Evolutionary conservation across 805 yeast genomes (phyloP), one percentile per base, ranked within the genome.

Genomic region (Torulaspora quercuum): DNA sequence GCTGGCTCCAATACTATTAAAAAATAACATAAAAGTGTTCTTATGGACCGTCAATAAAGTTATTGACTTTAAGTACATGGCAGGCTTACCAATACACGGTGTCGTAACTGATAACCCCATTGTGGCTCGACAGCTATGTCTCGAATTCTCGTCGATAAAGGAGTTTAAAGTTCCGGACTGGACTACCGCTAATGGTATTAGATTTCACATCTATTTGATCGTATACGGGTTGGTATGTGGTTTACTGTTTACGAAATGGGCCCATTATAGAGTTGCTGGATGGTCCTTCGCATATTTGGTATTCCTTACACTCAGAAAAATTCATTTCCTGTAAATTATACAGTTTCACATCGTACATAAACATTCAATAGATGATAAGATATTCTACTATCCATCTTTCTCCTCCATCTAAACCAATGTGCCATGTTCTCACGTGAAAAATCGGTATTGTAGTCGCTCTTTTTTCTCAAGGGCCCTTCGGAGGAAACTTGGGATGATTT

Each of bases 41-140:
- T 48, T 71, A 3, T 76, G 82, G 82, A 76, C 82, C 1, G 63
- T 74, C 11, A 76, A 76, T 50, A 39, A 59, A 41, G 44, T 57
- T 32, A 32, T 48, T 14, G 57, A 58, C 47, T 37, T 61, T 55
- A 31, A 57, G 35, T 48, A 48, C 43, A 29, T 50, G 29, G 30
- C 52, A 13, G 57, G 57, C 16, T 34, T 58, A 21, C 61, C 63
- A 20, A 54, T 59, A 12, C 36, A 43, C 22, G 64, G 63, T 24
- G 44, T 52, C n/a, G 51, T 59, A 6, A 55, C 62, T 2, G 64
- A 59, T 41, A 49, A 54, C 33, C 63, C 63, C 13, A 25, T 42
- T 2, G 35, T 37, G 16, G 47, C 60, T 6, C 46, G 50, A 14
- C 32, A 41, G 16, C 27, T 51, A 14, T 31, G 45, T 13, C 27